A percentile compares a stretch with the other conserved stretches of the same genome.
Evolutionary conservation across 164 flowering plant species (phyloP).

Genomic region (Annona squamosa): DNA sequence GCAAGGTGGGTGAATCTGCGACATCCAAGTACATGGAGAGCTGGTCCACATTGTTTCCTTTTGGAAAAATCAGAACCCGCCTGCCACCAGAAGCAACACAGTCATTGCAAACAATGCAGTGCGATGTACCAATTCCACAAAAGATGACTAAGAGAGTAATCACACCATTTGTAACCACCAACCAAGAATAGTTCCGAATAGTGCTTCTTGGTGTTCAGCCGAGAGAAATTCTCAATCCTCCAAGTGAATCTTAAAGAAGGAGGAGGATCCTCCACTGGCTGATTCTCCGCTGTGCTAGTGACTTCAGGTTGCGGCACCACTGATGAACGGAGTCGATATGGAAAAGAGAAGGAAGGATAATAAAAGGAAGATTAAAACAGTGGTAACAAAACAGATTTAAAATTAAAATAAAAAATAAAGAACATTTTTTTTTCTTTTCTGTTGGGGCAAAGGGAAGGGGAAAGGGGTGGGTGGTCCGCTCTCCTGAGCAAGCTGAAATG

Average conservation of each 20-base stretch:
- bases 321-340: not conserved
- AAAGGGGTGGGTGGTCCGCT: no score
- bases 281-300: constrained; percentile 53
- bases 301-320: constrained; percentile 48
- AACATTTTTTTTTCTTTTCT: not conserved
- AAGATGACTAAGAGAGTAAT: not conserved
- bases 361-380: constrained; percentile 10
- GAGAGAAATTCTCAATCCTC: constrained; percentile 62
- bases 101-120: not conserved
- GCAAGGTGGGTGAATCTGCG: constrained; percentile 57
- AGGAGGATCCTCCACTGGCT: constrained; percentile 58
- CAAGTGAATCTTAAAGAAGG: constrained; percentile 52
- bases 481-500: no score
- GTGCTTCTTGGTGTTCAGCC: constrained; percentile 66
- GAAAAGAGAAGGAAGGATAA: not conserved
- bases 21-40: constrained; percentile 80
- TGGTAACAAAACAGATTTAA: not conserved
- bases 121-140: not conserved
- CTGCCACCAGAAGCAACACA: constrained; percentile 22
- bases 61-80: constrained; percentile 71
- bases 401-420: not conserved
- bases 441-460: no score
- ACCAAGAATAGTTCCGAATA: constrained; percentile 59
- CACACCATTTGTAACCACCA: constrained; percentile 68
- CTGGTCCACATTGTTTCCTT: constrained; percentile 79